Base-by-base conservation (phyloP, 2,329 filamentous ascomycete genomes). In the Cercospora canescens region DNA sequence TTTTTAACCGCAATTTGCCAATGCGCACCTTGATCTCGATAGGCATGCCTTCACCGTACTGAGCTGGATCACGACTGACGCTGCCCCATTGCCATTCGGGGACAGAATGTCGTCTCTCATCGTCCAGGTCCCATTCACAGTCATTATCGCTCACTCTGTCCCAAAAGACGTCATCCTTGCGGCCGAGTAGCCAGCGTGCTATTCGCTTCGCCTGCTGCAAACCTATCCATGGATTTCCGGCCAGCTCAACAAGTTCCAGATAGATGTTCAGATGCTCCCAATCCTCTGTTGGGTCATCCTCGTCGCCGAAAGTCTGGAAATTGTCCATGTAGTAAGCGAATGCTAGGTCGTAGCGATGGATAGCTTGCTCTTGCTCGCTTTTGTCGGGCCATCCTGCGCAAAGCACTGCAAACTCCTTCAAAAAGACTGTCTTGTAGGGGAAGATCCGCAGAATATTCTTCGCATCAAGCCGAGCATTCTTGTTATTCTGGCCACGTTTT, bases 201-300 rank as follows among this genome's bases (percentile, higher is more conserved):
- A 97, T 79, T 2, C 83, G 83, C 76, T 91, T 95, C 12, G 96
- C 82, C 68, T 90, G 87, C 30, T 79, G 78, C 2, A 96, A 85
- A 2, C 91, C 93, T 69, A 89, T 84, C 6, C 83, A 79, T 72
- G 89, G 90, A 62, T 87, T 84, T 39, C 85, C 84, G 9, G 87
- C 79, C 56, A 68, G 89, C 87, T 30, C 88, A 67, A 94, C 88
- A 18, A 98, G 84, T 73, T 97, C 93, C 41, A 93, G 86, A 71
- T 95, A 97, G 62, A 94, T 90, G 67, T 93, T 91, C 48, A 96
- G 83, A 76, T 98, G 91, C 61, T 90, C 89, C 94, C 94, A 99
- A 59, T 84, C 82, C 30, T 82, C 79, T 3, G 75, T 79, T 57
- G 84, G 82, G 30, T 82, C 79, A 3, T 76, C 78, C 11, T 78